Conservation (phyloP, 495 filamentous ascomycete species). For the Pyrenula aspistea region DNA sequence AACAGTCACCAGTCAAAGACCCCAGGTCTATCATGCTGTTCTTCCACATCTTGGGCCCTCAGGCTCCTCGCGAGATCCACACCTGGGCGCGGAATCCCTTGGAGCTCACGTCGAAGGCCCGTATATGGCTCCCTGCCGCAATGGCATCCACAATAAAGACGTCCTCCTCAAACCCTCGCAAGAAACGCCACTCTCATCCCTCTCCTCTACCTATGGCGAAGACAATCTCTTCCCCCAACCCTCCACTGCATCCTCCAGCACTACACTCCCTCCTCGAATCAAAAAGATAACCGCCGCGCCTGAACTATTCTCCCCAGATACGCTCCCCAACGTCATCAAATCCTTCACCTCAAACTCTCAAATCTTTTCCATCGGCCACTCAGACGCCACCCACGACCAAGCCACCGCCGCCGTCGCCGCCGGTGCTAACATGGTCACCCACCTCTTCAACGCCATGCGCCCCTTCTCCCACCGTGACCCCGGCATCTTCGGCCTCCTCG, state of each 20-base stretch:
- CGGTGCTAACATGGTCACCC: constrained; percentile 75
- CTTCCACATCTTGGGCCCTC: constrained; percentile 65
- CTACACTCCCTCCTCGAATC: constrained; percentile 27
- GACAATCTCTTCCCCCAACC: constrained; percentile 36
- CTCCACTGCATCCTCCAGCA: not conserved
- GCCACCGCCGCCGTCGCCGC: constrained; percentile 50
- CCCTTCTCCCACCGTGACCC: constrained; percentile 77
- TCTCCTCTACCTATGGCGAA: constrained; percentile 59
- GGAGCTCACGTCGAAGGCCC: constrained; percentile 81
- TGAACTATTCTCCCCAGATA: constrained; percentile 32
- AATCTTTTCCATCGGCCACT: constrained; percentile 69
- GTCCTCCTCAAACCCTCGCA: constrained; percentile 35
- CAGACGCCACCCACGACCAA: constrained; percentile 65
- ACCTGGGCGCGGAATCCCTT: constrained; percentile 65
- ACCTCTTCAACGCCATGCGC: constrained; percentile 85
- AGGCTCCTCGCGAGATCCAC: constrained; percentile 24
- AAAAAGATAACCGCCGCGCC: constrained; percentile 75
- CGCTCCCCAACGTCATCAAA: not conserved
- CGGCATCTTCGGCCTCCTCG: constrained; percentile 67
- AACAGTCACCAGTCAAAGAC: constrained; percentile 53
- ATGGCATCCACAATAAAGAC: constrained; percentile 58
- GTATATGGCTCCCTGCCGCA: constrained; percentile 59
- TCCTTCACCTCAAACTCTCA: constrained; percentile 20
- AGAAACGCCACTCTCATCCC: constrained; percentile 26
- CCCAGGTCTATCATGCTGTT: constrained; percentile 58